Conservation (phyloP, 345 rosid genomes). For the Schrenkiella parvula region DNA sequence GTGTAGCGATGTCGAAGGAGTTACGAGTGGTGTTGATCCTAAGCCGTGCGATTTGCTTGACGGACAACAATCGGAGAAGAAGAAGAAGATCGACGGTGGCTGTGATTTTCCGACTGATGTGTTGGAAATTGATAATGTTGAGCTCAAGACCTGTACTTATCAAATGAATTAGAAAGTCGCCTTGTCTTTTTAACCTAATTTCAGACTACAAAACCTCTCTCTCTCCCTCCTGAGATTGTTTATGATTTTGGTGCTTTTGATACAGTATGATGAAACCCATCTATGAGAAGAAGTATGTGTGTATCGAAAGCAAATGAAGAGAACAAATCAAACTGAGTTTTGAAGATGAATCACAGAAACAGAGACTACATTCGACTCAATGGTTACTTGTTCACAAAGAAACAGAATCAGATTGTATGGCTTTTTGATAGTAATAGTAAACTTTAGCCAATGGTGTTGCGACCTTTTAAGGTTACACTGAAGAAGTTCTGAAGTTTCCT, state of each 20-base stretch:
- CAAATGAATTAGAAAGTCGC: conserved; percentile 18
- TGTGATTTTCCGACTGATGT: conserved; percentile 62
- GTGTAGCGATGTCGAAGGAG: conserved; percentile 55
- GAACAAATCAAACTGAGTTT: not conserved
- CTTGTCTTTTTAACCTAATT: not conserved
- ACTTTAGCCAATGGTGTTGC: conserved; percentile 36
- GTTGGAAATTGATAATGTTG: conserved; percentile 61
- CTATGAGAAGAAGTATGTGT: not conserved
- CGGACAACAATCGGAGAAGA: conserved; percentile 1
- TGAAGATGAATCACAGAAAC: not conserved
- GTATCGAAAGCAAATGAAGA: not conserved
- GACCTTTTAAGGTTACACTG: conserved; percentile 54
- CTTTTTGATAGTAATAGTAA: not conserved
- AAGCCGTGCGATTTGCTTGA: conserved; percentile 42
- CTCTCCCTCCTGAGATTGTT: not conserved
- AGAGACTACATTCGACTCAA: not conserved
- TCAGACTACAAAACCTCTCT: not conserved
- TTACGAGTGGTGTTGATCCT: conserved; percentile 48
- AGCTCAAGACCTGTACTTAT: conserved; percentile 52
- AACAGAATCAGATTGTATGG: not conserved
- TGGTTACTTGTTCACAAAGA: not conserved
- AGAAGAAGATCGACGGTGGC: conserved; percentile 11
- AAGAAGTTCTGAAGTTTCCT: conserved; percentile 56
- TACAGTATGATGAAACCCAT: not conserved
- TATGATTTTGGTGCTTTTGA: not conserved